These are phyloP conservation scores for Arthrobotrys iridis DNA, from an alignment of 2,329 filamentous ascomycete genomes.

Conservation along the genomic window DNA sequence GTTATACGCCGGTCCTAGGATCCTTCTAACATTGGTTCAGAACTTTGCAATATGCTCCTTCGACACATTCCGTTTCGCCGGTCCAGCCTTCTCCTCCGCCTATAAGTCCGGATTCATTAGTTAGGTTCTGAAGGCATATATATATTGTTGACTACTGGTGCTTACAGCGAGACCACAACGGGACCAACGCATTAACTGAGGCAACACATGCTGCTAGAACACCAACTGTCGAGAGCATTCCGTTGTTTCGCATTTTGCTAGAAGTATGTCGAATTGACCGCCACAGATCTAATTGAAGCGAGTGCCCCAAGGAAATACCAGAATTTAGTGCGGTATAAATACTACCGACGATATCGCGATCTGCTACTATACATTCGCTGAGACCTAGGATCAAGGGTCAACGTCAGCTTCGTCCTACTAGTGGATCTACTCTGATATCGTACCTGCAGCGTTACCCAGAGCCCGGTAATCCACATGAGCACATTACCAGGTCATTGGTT, in stretches of 20 bases:
- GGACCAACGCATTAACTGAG: constrained; percentile 23
- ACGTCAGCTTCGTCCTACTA: constrained; percentile 21
- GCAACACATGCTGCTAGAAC: constrained; percentile 29
- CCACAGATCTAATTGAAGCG: not conserved
- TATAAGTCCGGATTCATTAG: constrained; percentile 2
- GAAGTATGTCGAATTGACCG: not conserved
- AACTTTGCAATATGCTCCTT: constrained; percentile 46
- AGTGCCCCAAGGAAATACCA: not conserved
- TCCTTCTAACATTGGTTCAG: constrained; percentile 43
- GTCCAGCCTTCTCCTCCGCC: constrained; percentile 50
- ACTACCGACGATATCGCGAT: constrained; percentile 7
- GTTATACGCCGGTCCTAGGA: not conserved
- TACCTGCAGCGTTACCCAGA: constrained; percentile 26
- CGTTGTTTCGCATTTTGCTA: constrained; percentile 23
- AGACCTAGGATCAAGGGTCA: constrained; percentile 4
- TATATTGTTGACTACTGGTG: not conserved
- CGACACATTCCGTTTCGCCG: constrained; percentile 33
- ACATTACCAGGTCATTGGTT: constrained; percentile 41
- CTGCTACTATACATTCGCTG: not conserved
- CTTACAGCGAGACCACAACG: constrained; percentile 41
- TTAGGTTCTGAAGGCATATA: too few species aligned
- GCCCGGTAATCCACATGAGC: constrained; percentile 35
- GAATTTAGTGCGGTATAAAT: constrained; percentile 5
- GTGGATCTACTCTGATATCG: not conserved
- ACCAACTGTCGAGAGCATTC: constrained; percentile 20